phyloP scores from a whole-genome alignment of 169 alveolate genomes.

The Cryptosporidium ryanae region DNA sequence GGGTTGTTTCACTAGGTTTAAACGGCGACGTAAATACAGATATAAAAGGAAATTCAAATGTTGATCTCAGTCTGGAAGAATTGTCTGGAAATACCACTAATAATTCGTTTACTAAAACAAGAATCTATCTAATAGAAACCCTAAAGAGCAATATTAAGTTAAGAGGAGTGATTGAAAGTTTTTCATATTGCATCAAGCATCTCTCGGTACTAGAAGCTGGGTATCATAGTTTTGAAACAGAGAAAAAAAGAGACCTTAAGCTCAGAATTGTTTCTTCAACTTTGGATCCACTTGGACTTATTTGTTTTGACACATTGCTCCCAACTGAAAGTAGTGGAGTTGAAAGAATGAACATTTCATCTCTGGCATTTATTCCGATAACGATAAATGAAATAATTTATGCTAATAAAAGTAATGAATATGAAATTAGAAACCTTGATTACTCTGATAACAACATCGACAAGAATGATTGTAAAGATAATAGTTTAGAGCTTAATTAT shows the following conservation, averaged over 20 bases:
- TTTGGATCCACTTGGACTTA: slow-evolving; percentile 30
- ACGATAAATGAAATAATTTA: background rate
- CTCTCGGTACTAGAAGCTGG: slow-evolving; percentile 1
- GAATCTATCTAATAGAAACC: slow-evolving; percentile 13
- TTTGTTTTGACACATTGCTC: slow-evolving; percentile 33
- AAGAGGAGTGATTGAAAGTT: slow-evolving; percentile 16
- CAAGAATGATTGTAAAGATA: background rate
- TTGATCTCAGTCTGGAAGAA: slow-evolving; percentile 13
- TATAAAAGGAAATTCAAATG: too few species aligned
- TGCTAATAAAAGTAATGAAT: background rate
- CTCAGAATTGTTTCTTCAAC: slow-evolving; percentile 52
- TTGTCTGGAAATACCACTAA: background rate
- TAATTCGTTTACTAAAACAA: background rate
- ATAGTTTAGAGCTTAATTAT: slow-evolving; percentile 2
- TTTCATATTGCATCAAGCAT: slow-evolving; percentile 1
- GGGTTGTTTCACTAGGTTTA: slow-evolving; percentile 11
- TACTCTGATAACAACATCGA: background rate
- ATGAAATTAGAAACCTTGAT: background rate
- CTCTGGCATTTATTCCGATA: slow-evolving; percentile 57
- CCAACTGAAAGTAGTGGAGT: background rate
- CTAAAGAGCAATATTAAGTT: slow-evolving; percentile 1
- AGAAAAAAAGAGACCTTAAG: slow-evolving; percentile 6
- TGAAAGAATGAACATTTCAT: slow-evolving; percentile 9
- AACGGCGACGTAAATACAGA: background rate
- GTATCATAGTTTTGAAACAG: background rate